Evolutionary conservation across 441 rosid genomes (phyloP), one percentile per base, ranked within the genome.

Genomic region (Syzygium malaccense): DNA sequence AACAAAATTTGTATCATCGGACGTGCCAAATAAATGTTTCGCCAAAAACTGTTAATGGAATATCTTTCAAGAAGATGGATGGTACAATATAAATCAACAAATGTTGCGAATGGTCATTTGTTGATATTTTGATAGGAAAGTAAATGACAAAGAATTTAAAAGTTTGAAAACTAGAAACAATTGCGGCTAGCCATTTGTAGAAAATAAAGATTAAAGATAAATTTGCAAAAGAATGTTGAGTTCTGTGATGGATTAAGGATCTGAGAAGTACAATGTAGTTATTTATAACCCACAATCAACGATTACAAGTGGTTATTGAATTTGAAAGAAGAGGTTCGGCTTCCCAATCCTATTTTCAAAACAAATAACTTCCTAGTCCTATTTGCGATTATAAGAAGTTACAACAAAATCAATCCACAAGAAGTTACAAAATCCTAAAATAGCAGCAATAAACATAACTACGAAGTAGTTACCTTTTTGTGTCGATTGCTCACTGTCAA

Each of bases 71-170:
- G 3, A 60, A 60, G 0, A 14, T 60, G 18, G 18, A 15, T 60
- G 68, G 18, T 13, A 5, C 33, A 8, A 60, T 28, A 28, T 14
- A 17, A 28, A 60, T 60, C 4, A 7, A 28, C 68, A 60, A 14
- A 60, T 2, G 8, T 28, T 13, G 1, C 0, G 2, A 60, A 2
- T 60, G 8, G 4, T 12, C 32, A 8, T 28, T 28, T 30, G n/a
- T 60, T 28, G 68, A 15, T 28, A 28, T 60, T 60, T 28, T 15
- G 2, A 28, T 28, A 60, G 2, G 32, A 60, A 28, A 28, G 68
- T 60, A 60, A 60, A 60, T 60, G 32, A 60, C 8, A 0, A 6
- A 1, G 4, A 6, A 60, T 60, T 30, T 60, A 13, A 14, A 60
- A 60, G 66, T 60, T 0, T 1, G 66, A 28, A 60, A 60, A 60